Evolutionary conservation across 2,329 filamentous ascomycete species (phyloP), one percentile per base, ranked within the genome.

Genomic region (Xylariaceae sp.): DNA sequence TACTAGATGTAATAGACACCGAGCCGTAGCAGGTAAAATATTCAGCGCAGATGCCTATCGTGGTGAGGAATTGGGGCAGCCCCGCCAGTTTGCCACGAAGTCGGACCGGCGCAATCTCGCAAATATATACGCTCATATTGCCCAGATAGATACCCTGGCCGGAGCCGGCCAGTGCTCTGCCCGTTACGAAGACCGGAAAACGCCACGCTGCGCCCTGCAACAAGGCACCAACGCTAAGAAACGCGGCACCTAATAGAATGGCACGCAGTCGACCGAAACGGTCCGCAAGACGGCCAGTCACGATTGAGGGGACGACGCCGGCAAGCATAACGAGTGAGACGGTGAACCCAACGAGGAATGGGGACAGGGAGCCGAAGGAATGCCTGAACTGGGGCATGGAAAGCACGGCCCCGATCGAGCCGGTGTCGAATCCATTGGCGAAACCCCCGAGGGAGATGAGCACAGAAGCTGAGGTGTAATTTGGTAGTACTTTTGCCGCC

Each of bases 11-110:
- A 7, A 85, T 73, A 1, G 70, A 64, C 0, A 79, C 73, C 20
- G 77, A 81, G 7, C 81, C 83, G 60, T 87, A 87, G 67, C 82
- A 86, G 9, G 76, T 78, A 61, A 88, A 88, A 60, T 84, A 87
- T 0, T 85, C 85, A 0, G 75, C 45, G 9, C 79, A 79, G 2
- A 87, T 67, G 0, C 81, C 84, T 1, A 78, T 47, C 0, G 78
- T 79, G 2, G 76, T 76, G 44, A 83, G 65, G 47, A 86, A 73
- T 59, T 87, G 83, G 0, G 82, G 80, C 3, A 80, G 68, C 0
- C 80, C 79, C 0, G 79, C 77, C 2, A 88, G 65, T 0, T 76
- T 71, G 0, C 83, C 84, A 23, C 85, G 72, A 3, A 73, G 69
- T 3, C 70, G 71, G 1, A 77, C 71, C 0, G 84, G 84, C 1